Conservation (phyloP, 108 stramenopile species). For the Nitzschia sp. region DNA sequence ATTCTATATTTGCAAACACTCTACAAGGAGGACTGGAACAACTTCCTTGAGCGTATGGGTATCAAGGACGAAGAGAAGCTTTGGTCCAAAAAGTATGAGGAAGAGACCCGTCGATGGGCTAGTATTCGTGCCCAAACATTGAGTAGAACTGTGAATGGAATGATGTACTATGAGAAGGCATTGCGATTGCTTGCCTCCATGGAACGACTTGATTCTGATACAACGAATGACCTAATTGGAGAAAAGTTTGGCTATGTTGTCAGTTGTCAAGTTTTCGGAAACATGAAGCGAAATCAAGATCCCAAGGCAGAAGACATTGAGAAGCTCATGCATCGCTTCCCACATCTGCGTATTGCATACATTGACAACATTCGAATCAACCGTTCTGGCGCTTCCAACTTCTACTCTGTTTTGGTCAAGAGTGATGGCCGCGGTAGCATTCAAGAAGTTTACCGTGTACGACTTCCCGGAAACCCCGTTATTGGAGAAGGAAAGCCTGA, state of each 20-base stretch:
- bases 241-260: slow-evolving; percentile 98
- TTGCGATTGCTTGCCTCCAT: slow-evolving; percentile 91
- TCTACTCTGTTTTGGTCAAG: slow-evolving; percentile 93
- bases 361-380: slow-evolving; percentile 91
- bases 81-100: slow-evolving; percentile 84
- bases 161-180: slow-evolving; percentile 99
- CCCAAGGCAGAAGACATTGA: slow-evolving; percentile 97
- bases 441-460: slow-evolving; percentile 92
- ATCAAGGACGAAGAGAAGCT: slow-evolving; percentile 87
- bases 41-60: slow-evolving; percentile 88
- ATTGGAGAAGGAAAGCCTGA: slow-evolving; percentile 99
- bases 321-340: slow-evolving; percentile 89
- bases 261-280: slow-evolving; percentile 95
- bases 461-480: slow-evolving; percentile 95
- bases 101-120: slow-evolving; percentile 94
- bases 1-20: slow-evolving; percentile 95
- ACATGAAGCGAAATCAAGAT: slow-evolving; percentile 93
- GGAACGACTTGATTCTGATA: slow-evolving; percentile 86
- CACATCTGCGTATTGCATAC: slow-evolving; percentile 94
- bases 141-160: slow-evolving; percentile 93
- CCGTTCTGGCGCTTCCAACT: slow-evolving; percentile 72
- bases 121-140: slow-evolving; percentile 96
- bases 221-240: slow-evolving; percentile 87
- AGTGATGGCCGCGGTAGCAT: slow-evolving; percentile 79
- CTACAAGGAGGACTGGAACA: slow-evolving; percentile 92